phyloP scores from a whole-genome alignment of 495 filamentous ascomycete species.

The Lasiosphaeria ovina region DNA sequence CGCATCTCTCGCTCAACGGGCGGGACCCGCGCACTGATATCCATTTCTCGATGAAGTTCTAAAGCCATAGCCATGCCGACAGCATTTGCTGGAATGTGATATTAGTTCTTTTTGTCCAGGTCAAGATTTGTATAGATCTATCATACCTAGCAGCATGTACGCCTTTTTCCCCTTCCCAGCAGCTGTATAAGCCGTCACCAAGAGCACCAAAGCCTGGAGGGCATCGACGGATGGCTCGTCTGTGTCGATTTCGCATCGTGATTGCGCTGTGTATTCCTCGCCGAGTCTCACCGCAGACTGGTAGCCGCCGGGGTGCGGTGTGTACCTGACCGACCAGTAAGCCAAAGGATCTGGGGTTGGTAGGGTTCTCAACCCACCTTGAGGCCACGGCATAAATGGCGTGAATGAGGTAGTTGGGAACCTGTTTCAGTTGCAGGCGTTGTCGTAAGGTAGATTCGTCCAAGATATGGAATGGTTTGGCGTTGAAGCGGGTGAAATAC shows the following conservation, averaged over 20 bases:
- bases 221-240: conserved; percentile 77
- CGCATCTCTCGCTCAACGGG: conserved; percentile 68
- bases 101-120: neutral
- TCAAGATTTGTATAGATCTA: neutral
- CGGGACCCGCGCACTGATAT: conserved; percentile 53
- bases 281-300: conserved; percentile 58
- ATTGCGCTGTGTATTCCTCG: conserved; percentile 65
- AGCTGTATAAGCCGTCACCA: conserved; percentile 71
- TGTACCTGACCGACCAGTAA: conserved; percentile 53
- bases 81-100: conserved; percentile 58
- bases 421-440: conserved; percentile 60
- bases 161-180: conserved; percentile 78
- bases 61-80: conserved; percentile 79
- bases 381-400: conserved; percentile 72
- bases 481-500: conserved; percentile 74
- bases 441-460: conserved; percentile 71
- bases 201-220: conserved; percentile 71
- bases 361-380: conserved; percentile 46
- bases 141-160: conserved; percentile 77
- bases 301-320: conserved; percentile 57
- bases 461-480: conserved; percentile 73
- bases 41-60: conserved; percentile 70
- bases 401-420: conserved; percentile 61
- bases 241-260: conserved; percentile 66
- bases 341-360: neutral